These are phyloP conservation scores for Moniliophthora roreri DNA, from an alignment of 1,284 basidiomycete species.

Conservation along the genomic window DNA sequence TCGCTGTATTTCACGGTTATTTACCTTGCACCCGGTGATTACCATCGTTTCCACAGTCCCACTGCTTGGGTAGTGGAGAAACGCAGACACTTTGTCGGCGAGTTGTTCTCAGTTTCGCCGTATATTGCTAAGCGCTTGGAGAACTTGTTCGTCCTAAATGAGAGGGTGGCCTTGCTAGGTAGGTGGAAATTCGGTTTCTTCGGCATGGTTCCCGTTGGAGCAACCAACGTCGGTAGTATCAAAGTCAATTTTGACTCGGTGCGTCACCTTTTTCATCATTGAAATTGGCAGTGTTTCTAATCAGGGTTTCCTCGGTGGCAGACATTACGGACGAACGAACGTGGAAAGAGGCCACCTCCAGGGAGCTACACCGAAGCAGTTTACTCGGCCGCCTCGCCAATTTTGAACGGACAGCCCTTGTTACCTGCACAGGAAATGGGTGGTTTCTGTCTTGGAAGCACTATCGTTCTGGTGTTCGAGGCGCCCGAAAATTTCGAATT, in stretches of 20 bases:
- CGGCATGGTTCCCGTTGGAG: slow-evolving; percentile 96
- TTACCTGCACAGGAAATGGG: slow-evolving; percentile 93
- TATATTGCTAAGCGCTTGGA: slow-evolving; percentile 92
- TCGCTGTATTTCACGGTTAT: slow-evolving; percentile 92
- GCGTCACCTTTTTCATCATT: slow-evolving; percentile 4
- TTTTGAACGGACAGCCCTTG: slow-evolving; percentile 90
- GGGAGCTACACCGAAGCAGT: slow-evolving; percentile 94
- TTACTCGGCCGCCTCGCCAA: slow-evolving; percentile 77
- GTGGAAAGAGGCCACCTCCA: slow-evolving; percentile 70
- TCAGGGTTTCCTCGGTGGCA: slow-evolving; percentile 23
- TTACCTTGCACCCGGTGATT: slow-evolving; percentile 98
- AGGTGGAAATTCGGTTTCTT: slow-evolving; percentile 97
- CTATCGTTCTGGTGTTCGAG: slow-evolving; percentile 96
- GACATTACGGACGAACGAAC: slow-evolving; percentile 84
- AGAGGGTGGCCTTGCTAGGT: slow-evolving; percentile 95
- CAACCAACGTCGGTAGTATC: slow-evolving; percentile 98
- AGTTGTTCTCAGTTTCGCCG: slow-evolving; percentile 95
- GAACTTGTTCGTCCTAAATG: slow-evolving; percentile 96
- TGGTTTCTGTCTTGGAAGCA: slow-evolving; percentile 93
- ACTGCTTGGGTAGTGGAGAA: slow-evolving; percentile 97
- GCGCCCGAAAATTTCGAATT: slow-evolving; percentile 88
- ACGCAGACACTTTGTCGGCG: slow-evolving; percentile 93
- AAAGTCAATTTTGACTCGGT: slow-evolving; percentile 95
- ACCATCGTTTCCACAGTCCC: slow-evolving; percentile 97
- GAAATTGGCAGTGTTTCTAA: background rate